Base-by-base conservation (phyloP, 1,284 basidiomycete species). In the Sporisorium exsertum region DNA sequence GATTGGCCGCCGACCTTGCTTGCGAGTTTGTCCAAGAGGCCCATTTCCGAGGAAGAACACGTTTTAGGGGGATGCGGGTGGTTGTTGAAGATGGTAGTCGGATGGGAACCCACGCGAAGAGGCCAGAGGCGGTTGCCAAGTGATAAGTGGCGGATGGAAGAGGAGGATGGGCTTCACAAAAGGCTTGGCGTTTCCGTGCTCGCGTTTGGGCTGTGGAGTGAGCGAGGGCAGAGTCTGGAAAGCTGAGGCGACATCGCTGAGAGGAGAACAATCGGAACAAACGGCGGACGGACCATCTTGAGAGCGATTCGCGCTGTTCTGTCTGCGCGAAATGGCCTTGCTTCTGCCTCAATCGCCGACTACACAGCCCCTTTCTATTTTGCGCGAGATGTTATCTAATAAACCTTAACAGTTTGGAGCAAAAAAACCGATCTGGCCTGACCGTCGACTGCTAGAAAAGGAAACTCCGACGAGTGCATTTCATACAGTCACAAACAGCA, bases 11-110 rank as follows among this genome's bases (percentile, higher is more conserved):
- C 68, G 29, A 72, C 72, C 61, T 81, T 80, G 64, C 60, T 63
- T n/a, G 72, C 72, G 32, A 82, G 68, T 58, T 82, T 82, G 35
- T 82, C 80, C 45, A 82, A 61, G 24, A 82, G 63, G 22, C 80
- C 79, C 80, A 82, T 82, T 42, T 51, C 7, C n/a, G 47, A 29
- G 42, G 2, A 18, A 27, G 33, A 8, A 26, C 5, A 3, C 24
- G 33, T 20, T 52, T 7, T 32, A n/a, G n/a, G n/a, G n/a, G n/a
- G n/a, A n/a, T n/a, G n/a, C n/a, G n/a, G n/a, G n/a, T n/a, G n/a
- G n/a, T 32, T 32, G 29, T 10, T 32, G 33, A 35, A 26, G 52
- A 43, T 54, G 37, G 40, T 43, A 20, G 52, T 5, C 3, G 40
- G 52, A 54, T 26, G 18, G 37, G 5, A 54, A 54, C 22, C 52